Percentiles rank a stretch among this genome's conserved stretches.
These are phyloP conservation scores for Xerophyta viscosa DNA, from an alignment of 106 monocot species.

Conservation along the genomic window DNA sequence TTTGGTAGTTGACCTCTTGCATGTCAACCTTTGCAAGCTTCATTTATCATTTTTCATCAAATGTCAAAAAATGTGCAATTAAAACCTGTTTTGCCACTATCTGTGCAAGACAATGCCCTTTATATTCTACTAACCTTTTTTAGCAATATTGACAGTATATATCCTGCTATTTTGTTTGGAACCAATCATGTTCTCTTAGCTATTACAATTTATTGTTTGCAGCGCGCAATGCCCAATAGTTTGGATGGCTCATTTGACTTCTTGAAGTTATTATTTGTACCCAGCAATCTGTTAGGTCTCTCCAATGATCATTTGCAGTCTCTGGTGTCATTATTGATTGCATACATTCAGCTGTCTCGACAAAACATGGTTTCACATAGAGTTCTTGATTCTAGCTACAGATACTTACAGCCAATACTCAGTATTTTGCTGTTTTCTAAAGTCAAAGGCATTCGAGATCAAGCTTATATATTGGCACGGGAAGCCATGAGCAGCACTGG, in stretches of 20 bases:
- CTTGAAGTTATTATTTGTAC: constrained; percentile 72
- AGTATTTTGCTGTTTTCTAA: constrained; percentile 47
- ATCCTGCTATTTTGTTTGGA: too few relatives aligned
- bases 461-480: constrained; percentile 58
- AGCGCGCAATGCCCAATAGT: constrained; percentile 58
- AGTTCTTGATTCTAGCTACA: constrained; percentile 71
- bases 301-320: constrained; percentile 49
- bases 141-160: too few relatives aligned
- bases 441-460: constrained; percentile 22
- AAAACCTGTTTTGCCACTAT: too few relatives aligned
- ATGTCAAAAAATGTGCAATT: too few relatives aligned
- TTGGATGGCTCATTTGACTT: constrained; percentile 88
- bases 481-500: constrained; percentile 86
- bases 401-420: constrained; percentile 61
- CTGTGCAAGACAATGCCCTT: too few relatives aligned
- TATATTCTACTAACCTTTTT: too few relatives aligned
- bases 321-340: constrained; percentile 67
- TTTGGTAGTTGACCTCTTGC: too few relatives aligned
- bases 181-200: too few relatives aligned
- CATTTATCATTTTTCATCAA: too few relatives aligned
- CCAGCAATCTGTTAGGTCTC: constrained; percentile 47
- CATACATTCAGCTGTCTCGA: constrained; percentile 33
- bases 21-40: too few relatives aligned
- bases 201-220: too few relatives aligned
- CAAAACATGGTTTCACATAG: constrained; percentile 15